Conservation (phyloP, 2,329 filamentous ascomycete genomes). For the Pseudogymnoascus sp. region DNA sequence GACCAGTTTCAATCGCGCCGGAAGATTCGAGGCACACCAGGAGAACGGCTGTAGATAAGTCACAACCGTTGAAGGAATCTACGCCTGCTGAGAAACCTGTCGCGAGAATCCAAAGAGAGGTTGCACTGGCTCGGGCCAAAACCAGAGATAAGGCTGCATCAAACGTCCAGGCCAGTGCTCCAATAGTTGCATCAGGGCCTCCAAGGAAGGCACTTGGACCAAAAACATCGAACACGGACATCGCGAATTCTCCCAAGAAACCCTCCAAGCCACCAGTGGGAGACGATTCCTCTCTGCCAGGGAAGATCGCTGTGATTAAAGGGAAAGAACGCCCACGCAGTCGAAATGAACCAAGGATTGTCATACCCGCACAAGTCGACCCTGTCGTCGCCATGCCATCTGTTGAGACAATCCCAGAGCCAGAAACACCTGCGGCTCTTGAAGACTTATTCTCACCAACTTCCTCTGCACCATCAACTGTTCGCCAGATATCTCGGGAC, state of each 20-base stretch:
- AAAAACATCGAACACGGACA: conserved; percentile 56
- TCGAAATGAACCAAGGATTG: conserved; percentile 17
- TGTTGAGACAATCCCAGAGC: conserved; percentile 31
- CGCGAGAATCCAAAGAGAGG: conserved; percentile 21
- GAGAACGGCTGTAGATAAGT: conserved; percentile 27
- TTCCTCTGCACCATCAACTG: conserved; percentile 43
- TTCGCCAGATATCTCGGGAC: conserved; percentile 35
- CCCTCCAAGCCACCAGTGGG: conserved; percentile 29
- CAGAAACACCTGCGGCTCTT: conserved; percentile 34
- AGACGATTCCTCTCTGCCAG: conserved; percentile 29
- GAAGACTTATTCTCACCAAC: conserved; percentile 40
- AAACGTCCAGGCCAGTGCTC: neutral
- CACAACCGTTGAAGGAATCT: neutral
- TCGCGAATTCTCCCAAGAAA: conserved; percentile 53
- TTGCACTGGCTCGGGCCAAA: conserved; percentile 23
- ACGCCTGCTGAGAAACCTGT: conserved; percentile 18
- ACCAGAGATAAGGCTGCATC: conserved; percentile 22
- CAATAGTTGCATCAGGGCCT: conserved; percentile 14
- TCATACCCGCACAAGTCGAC: conserved; percentile 16
- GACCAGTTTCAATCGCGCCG: conserved; percentile 26
- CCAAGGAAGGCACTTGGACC: conserved; percentile 31
- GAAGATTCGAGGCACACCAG: conserved; percentile 26
- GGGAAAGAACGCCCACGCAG: conserved; percentile 20
- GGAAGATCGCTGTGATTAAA: neutral
- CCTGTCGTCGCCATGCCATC: conserved; percentile 17